Evolutionary conservation across 2,329 filamentous ascomycete genomes (phyloP), one percentile per base, ranked within the genome.

Genomic region (Trichophaea hybrida): DNA sequence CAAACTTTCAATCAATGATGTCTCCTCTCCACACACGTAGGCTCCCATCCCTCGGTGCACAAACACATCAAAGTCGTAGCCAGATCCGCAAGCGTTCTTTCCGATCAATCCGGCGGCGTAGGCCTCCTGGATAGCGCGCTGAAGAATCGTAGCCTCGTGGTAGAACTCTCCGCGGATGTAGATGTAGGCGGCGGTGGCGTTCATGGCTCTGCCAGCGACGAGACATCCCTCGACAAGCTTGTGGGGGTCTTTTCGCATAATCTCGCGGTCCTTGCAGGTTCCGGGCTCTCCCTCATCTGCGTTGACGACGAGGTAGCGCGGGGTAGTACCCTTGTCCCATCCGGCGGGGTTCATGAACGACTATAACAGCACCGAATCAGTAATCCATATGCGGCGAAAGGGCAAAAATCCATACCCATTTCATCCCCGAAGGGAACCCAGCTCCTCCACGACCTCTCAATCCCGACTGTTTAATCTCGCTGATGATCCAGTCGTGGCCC

Each of bases 321-420:
- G 93, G 76, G 94, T 94, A 69, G 75, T 85, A 73, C 97, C 93
- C 77, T 98, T 94, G 70, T 98, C 91, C 93, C 93, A 98, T 70
- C 89, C 93, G 76, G 96, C 96, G 79, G 91, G 90, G 80, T 98
- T 98, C 93, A 98, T 98, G 75, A 98, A 98, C 54, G 90, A 96
- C 89, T 94, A 70, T 46, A 35, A 61, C 69, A 48, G 13, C 7
- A 53, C 67, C 60, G 10, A 17, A 50, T 50, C 48, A 50, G 48
- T 33, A 17, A 5, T 5, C 48, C n/a, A 50, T 54, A 44, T 50
- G 32, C n/a, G 52, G 34, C 15, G 10, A 37, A 34, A 55, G 31
- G 17, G 40, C 33, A 10, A 51, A 35, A 24, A 59, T 67, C 77
- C 83, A 69, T 82, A 94, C 89, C 87, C 93, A 98, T 90, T 98